Conservation (phyloP, 176 grass and related monocot genomes). For the Oryza nivara region DNA sequence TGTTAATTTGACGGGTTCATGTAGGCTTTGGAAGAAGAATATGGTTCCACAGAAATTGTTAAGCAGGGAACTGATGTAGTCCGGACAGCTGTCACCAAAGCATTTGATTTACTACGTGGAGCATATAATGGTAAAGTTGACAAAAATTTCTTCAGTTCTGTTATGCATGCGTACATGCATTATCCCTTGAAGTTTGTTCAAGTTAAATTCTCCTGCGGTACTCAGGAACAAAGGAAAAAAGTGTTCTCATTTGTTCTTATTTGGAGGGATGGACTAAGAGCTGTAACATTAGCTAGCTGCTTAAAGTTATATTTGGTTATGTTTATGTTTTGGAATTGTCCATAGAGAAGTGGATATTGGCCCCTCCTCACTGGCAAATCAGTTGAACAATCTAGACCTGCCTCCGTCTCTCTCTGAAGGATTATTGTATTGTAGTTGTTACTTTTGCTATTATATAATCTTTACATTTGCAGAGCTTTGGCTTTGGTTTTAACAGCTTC, state of each 20-base stretch:
- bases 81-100: slow-evolving; percentile 62
- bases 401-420: background rate
- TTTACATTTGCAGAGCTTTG: background rate
- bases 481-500: background rate
- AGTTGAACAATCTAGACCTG: background rate
- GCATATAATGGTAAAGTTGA: slow-evolving; percentile 65
- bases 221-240: background rate
- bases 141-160: background rate
- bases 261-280: slow-evolving; percentile 1
- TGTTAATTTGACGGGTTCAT: slow-evolving; percentile 18
- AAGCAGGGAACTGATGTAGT: slow-evolving; percentile 75
- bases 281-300: background rate
- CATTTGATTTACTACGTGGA: slow-evolving; percentile 65
- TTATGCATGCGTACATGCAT: background rate
- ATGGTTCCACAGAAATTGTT: slow-evolving; percentile 62
- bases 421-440: slow-evolving; percentile 21
- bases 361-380: background rate
- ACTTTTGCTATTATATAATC: background rate
- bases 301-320: background rate
- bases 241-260: background rate
- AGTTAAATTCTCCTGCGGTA: background rate
- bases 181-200: background rate
- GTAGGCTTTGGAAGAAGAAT: slow-evolving; percentile 72
- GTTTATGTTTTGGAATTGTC: slow-evolving; percentile 11
- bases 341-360: background rate